Conservation (phyloP, 1,284 basidiomycete genomes). For the Heterobasidion parviporum region DNA sequence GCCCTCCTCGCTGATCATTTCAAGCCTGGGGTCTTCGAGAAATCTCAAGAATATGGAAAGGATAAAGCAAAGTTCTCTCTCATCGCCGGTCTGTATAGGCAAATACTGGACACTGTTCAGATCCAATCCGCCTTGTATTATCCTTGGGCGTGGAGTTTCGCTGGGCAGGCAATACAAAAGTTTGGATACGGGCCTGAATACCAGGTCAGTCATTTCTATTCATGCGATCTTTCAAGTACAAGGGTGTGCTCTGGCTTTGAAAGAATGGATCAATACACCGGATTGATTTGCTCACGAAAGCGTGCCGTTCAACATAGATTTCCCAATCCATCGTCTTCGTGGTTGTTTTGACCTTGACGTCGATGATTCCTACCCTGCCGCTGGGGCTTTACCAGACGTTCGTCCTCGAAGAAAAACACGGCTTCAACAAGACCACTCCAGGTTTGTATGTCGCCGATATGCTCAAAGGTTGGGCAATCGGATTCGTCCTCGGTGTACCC, state of each 20-base stretch:
- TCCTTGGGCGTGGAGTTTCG: constrained; percentile 68
- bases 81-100: constrained; percentile 66
- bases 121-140: constrained; percentile 68
- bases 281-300: neutral
- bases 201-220: constrained; percentile 34
- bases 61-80: constrained; percentile 89
- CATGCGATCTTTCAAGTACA: no score
- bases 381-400: constrained; percentile 84
- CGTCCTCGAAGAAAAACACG: constrained; percentile 90
- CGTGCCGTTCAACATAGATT: constrained; percentile 42
- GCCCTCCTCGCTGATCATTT: constrained; percentile 69
- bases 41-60: constrained; percentile 86
- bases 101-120: constrained; percentile 62
- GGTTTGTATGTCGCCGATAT: constrained; percentile 71
- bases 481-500: constrained; percentile 75
- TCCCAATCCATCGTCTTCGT: constrained; percentile 79
- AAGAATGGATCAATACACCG: no score
- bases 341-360: constrained; percentile 57
- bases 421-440: constrained; percentile 92
- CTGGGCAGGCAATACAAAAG: constrained; percentile 41
- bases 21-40: constrained; percentile 67
- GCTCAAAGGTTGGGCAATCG: constrained; percentile 73
- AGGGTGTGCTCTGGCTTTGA: no score
- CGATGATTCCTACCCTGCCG: constrained; percentile 65
- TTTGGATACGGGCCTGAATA: constrained; percentile 61